These are phyloP conservation scores for Solanum sejunctum DNA, from an alignment of 257 asterid species.

Conservation along the genomic window DNA sequence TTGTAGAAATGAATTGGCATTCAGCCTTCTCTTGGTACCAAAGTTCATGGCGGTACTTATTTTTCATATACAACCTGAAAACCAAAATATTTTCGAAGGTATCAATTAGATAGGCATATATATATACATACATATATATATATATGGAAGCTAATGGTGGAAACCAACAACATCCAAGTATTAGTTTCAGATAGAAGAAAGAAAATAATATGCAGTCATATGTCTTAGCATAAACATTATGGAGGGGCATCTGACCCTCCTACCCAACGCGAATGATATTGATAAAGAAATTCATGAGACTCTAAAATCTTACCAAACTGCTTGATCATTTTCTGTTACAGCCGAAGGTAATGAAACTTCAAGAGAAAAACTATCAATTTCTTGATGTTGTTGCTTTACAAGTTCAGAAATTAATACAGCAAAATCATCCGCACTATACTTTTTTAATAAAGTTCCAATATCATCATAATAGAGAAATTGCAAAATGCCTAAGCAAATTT, in stretches of 20 bases:
- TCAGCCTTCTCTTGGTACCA: conserved; percentile 39
- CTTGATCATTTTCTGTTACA: conserved; percentile 54
- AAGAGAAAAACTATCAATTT: conserved; percentile 48
- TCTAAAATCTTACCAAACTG: conserved; percentile 47
- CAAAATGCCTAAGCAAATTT: conserved; percentile 62
- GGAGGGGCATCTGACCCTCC: neutral
- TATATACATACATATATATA: neutral
- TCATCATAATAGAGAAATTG: conserved; percentile 46
- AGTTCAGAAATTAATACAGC: conserved; percentile 34
- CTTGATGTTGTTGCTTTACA: conserved; percentile 42
- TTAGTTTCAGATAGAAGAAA: neutral
- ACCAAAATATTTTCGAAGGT: neutral
- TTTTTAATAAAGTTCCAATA: conserved; percentile 24
- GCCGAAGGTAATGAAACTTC: conserved; percentile 62
- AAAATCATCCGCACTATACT: conserved; percentile 40
- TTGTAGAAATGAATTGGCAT: conserved; percentile 25
- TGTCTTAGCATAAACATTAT: neutral
- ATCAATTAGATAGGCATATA: neutral
- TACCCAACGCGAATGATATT: neutral
- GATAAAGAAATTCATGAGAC: neutral
- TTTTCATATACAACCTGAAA: conserved; percentile 55
- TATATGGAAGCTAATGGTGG: neutral
- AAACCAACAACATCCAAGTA: neutral
- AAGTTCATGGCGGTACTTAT: conserved; percentile 43
- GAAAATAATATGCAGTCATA: neutral